Base-by-base conservation (phyloP, 352 stramenopile species). In the Phytophthora quininea region DNA sequence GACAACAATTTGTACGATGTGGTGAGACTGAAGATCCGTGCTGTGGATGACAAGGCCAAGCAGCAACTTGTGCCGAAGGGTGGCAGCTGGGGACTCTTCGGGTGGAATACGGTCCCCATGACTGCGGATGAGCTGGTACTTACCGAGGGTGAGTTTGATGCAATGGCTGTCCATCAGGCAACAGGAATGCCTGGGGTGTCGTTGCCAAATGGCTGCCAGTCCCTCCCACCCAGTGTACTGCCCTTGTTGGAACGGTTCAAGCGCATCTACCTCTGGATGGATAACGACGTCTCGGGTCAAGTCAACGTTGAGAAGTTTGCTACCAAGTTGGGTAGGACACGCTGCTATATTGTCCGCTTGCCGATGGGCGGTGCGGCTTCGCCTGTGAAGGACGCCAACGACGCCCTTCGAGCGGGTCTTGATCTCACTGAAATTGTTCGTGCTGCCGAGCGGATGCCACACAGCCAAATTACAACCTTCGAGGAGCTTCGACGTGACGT, bases 201-300 rank as follows among this genome's bases (percentile, higher is more conserved):
- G n/a, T 81, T 99, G 7, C 98, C 98, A 0, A 99, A 99, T 77
- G 98, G 98, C 43, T 98, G 93, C 66, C 88, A 97, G 48, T 98
- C 92, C 33, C 84, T 99, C 19, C 97, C 97, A 4, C 84, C 94
- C 6, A 97, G 97, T 46, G 81, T 99, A 12, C 69, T 99, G 31
- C 96, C 96, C 27, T 73, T 99, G 64, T 80, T 99, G 24, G 97
- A 99, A 78, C 82, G 87, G 4, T 99, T 99, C 71, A 90, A 98
- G 62, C 96, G 91, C 40, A 97, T 99, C 43, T 98, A 98, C 77
- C 73, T 99, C 27, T 99, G 97, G 97, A 98, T 99, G 93, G 98
- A 99, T 79, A 97, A 98, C 61, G 98, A 99, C 75, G 81, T 80
- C 9, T 88, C 96, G 1, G 97, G 97, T 11, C 82, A 97, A 71